A percentile compares a stretch with the other conserved stretches of the same genome.
Conservation (phyloP, 1,284 basidiomycete genomes). For the Mycosarcoma mackinlayi region DNA sequence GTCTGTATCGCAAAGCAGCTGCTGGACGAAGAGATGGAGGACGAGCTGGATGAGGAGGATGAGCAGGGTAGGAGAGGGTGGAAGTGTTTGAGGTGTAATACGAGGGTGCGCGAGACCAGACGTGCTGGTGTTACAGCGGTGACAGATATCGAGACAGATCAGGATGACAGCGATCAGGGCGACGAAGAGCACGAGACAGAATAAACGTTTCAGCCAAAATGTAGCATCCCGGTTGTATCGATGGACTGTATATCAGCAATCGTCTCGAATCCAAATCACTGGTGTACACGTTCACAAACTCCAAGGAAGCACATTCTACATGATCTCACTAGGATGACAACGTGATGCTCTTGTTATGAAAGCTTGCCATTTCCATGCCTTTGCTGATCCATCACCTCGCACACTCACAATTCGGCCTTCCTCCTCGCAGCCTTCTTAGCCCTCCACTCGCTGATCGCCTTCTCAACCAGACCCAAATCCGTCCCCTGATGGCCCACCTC, state of each 20-base stretch:
- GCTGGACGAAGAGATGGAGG: slow-evolving; percentile 61
- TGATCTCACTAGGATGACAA: too few species aligned
- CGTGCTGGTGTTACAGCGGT: not conserved
- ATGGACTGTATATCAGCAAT: not conserved
- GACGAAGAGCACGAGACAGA: slow-evolving; percentile 9
- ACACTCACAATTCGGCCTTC: slow-evolving; percentile 5
- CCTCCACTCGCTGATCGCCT: slow-evolving; percentile 56
- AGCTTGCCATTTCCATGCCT: too few species aligned
- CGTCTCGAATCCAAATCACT: not conserved
- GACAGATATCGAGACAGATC: not conserved
- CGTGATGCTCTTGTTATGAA: too few species aligned
- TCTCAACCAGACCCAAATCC: slow-evolving; percentile 56
- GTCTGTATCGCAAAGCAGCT: slow-evolving; percentile 62
- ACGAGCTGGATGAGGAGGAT: slow-evolving; percentile 56
- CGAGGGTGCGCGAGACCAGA: slow-evolving; percentile 35
- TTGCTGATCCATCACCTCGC: too few species aligned
- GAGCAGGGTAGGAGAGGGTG: slow-evolving; percentile 48
- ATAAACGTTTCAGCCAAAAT: not conserved
- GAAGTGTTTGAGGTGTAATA: slow-evolving; percentile 64
- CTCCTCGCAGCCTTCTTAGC: slow-evolving; percentile 37
- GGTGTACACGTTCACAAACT: too few species aligned
- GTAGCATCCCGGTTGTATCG: too few species aligned
- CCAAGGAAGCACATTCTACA: too few species aligned
- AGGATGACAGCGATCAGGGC: not conserved
- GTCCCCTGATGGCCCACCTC: slow-evolving; percentile 57